phyloP scores from a whole-genome alignment of 768 basidiomycete genomes.

The Austroboletus festivus region DNA sequence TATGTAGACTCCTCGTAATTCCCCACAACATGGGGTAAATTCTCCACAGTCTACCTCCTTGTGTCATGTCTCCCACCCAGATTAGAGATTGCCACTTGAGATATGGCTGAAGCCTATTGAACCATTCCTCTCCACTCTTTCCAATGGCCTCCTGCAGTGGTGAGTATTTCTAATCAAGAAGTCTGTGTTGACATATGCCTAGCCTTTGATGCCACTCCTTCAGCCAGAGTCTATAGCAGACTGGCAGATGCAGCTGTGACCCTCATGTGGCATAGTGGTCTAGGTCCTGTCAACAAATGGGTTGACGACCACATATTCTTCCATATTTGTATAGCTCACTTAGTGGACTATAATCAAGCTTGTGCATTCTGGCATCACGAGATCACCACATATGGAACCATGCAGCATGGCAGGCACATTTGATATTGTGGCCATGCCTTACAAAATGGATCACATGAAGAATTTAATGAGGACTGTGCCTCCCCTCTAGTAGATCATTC shows the following conservation, averaged over 20 bases:
- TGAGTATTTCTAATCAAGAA: neutral
- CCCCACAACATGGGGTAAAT: neutral
- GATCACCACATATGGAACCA: neutral
- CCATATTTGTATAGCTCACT: too few species aligned
- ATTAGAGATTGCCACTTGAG: neutral
- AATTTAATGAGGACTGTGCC: too few species aligned
- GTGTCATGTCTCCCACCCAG: neutral
- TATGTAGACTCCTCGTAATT: rapidly evolving
- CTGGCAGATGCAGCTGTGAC: neutral
- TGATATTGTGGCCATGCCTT: neutral
- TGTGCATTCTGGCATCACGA: too few species aligned
- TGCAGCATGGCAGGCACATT: neutral
- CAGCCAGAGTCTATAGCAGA: neutral
- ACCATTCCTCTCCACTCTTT: neutral
- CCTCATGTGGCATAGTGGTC: neutral
- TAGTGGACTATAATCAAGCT: neutral
- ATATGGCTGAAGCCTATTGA: neutral
- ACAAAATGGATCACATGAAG: too few species aligned
- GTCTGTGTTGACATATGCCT: neutral
- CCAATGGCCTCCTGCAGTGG: neutral
- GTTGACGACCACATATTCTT: neutral
- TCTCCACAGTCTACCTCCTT: neutral
- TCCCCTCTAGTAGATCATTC: too few species aligned
- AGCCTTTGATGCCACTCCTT: neutral
- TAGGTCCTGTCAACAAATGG: neutral